Conservation (phyloP, 2,329 filamentous ascomycete genomes). For the Pleurostoma richardsiae region DNA sequence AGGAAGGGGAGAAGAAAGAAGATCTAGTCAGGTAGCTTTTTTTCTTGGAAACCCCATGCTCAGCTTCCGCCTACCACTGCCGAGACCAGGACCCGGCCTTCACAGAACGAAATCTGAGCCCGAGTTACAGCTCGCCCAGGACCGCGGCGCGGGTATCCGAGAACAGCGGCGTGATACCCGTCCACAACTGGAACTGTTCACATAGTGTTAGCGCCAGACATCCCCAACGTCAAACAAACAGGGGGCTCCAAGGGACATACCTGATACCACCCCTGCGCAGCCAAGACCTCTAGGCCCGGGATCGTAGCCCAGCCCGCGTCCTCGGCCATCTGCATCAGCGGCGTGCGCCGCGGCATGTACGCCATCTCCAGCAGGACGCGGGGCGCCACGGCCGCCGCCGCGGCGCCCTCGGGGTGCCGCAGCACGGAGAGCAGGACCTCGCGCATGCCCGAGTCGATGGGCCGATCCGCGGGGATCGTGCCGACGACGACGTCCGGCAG, state of each 20-base stretch:
- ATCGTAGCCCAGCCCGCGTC: slow-evolving; percentile 77
- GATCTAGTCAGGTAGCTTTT: no score
- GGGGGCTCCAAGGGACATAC: slow-evolving; percentile 36
- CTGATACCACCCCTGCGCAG: slow-evolving; percentile 86
- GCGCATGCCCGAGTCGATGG: slow-evolving; percentile 68
- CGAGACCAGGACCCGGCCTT: no score
- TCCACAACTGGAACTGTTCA: slow-evolving; percentile 74
- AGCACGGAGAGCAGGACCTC: slow-evolving; percentile 55
- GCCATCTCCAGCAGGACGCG: slow-evolving; percentile 88
- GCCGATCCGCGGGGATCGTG: slow-evolving; percentile 83
- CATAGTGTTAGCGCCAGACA: no score
- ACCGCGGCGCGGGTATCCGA: slow-evolving; percentile 60
- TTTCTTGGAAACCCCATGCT: no score
- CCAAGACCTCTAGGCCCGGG: slow-evolving; percentile 81
- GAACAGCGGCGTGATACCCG: slow-evolving; percentile 71
- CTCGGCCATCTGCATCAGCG: slow-evolving; percentile 77
- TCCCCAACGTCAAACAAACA: no score
- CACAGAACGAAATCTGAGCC: no score
- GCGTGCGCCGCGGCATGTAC: slow-evolving; percentile 82
- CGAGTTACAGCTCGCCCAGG: slow-evolving; percentile 25
- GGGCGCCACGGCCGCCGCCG: slow-evolving; percentile 26
- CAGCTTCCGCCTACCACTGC: no score
- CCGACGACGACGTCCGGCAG: slow-evolving; percentile 72
- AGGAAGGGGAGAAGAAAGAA: no score
- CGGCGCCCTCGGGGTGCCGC: slow-evolving; percentile 26